Base-by-base conservation (phyloP, 2,329 filamentous ascomycete genomes). In the Alternaria burnsii region DNA sequence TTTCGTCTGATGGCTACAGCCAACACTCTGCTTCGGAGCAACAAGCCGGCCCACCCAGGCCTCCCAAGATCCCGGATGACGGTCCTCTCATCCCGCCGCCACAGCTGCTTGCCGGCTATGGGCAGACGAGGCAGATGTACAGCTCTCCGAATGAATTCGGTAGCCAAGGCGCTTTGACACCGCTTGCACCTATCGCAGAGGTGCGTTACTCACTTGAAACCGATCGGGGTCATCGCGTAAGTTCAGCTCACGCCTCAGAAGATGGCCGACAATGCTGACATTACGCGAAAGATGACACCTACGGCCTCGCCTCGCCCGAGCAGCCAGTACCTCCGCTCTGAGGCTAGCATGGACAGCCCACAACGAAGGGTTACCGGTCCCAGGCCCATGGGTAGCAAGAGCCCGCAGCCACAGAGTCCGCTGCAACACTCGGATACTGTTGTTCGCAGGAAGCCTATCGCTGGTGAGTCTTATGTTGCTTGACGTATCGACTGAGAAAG, bases 1-100 rank as follows among this genome's bases (percentile, higher is more conserved):
- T 80, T 43, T 77, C 75, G 3, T 78, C 74, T 5, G 76, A 80
- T 48, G 76, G 74, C 7, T 79, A 79, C 64, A 76, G 73, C 58
- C 71, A 75, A 38, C 76, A 78, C 58, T 79, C 76, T 3, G 76
- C 78, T 3, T 73, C 73, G 1, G 78, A 80, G 67, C 76, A 79
- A 56, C 73, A 66, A 26, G 69, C 77, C 34, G 70, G 76, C 18
- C 82, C 84, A 18, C 80, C 84, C 14, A 80, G 85, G 47, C 82
- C 83, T n/a, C 82, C 84, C 16, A 86, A 86, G 70, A 75, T 85
- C 59, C 79, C 79, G 57, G 85, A 88, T 58, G 83, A 87, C 22
- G 87, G 86, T 0, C 87, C 87, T 6, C 77, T 89, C 46, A 78
- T 89, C 22, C 87, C 87, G 14, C 82, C 83, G 46, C 79, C 81